Evolutionary conservation across 1,139 yeast species (phyloP), one percentile per base, ranked within the genome.

Genomic region (Candida smagusa): DNA sequence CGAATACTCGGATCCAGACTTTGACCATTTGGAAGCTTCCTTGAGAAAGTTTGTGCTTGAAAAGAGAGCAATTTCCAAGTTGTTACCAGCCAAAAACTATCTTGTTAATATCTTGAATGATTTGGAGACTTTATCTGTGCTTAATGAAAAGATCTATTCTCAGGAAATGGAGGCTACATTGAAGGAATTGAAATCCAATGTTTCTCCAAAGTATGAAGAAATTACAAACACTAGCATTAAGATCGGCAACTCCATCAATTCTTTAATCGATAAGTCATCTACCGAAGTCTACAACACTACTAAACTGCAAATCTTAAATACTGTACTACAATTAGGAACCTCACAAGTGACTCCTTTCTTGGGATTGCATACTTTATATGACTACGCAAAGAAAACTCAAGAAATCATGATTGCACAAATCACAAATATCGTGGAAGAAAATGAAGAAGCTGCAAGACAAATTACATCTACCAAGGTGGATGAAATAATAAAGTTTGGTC

Each of bases 41-140:
- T 68, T 94, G 42, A 75, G 97, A 38, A 83, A 82, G 48, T 94
- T 94, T 57, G 82, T 94, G 5, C 70, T 94, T 28, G 96, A 90
- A 48, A 92, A 90, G 54, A 75, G 98, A 50, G 81, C 97, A 0
- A 62, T 86, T 12, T 89, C 97, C 0, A 94, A 94, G 58, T 68
- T 94, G 19, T 75, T 88, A 31, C 99, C 99, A 0, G 97, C 97
- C 0, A 89, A 90, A 56, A 89, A 84, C 16, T 94, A 85, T 52
- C 63, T 92, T 27, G 47, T 72, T 19, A 90, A 90, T 51, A 59
- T 90, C 12, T 72, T 86, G 34, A 60, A 61, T 12, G 99, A 94
- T 55, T 57, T 90, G 35, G 70, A 68, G 40, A 61, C 65, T 1
- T 67, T 92, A 13, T 75, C 95, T 0, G 61, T 67, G 9, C 64